A percentile compares a stretch with the other conserved stretches of the same genome.
phyloP scores from a whole-genome alignment of 78 protist genomes.

The Dictyostelium intermedium region DNA sequence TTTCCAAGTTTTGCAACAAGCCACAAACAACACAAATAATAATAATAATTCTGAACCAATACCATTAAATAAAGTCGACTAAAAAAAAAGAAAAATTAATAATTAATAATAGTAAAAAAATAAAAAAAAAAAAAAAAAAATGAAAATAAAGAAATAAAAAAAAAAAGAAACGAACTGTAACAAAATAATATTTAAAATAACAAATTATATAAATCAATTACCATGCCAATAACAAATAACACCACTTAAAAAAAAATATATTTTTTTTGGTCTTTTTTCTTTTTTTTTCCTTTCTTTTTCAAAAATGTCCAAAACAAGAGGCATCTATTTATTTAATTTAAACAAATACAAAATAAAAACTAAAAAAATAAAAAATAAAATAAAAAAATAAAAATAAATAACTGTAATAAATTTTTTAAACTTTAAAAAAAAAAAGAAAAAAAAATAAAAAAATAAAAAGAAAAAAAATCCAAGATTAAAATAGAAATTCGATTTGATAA shows the following conservation, averaged over 20 bases:
- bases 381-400: neutral
- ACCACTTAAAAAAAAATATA: neutral
- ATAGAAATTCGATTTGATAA: neutral
- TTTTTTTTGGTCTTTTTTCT: neutral
- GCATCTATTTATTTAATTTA: neutral
- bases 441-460: neutral
- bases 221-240: neutral
- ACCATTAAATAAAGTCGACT: conserved; percentile 50
- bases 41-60: conserved; percentile 24
- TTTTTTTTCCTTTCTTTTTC: neutral
- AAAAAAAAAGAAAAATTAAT: neutral
- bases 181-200: neutral
- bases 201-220: neutral
- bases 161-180: neutral
- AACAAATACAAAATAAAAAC: neutral
- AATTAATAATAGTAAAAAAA: neutral
- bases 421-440: neutral
- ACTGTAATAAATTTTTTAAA: too few species aligned
- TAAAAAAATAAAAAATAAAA: neutral
- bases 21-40: conserved; percentile 26
- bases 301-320: neutral
- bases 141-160: neutral
- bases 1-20: conserved; percentile 39
- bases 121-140: neutral
- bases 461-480: neutral